These are phyloP conservation scores for Spinacia oleracea DNA, from an alignment of 179 eudicot species.

Conservation along the genomic window DNA sequence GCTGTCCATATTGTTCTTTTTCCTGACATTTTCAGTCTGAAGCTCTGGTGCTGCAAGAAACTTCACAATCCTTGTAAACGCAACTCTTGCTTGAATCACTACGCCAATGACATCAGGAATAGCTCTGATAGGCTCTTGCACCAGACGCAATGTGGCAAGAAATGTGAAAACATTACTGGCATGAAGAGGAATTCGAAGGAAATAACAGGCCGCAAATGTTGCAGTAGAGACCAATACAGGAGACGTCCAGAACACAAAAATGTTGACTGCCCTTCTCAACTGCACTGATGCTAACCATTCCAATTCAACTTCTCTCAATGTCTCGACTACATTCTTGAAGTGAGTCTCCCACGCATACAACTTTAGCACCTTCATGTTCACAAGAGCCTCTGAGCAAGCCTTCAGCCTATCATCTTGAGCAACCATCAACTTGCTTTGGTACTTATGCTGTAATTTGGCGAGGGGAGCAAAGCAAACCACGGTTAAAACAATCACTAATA, in stretches of 20 bases:
- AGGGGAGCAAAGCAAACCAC: constrained; percentile 37
- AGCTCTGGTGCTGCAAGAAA: constrained; percentile 79
- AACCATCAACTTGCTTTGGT: constrained; percentile 63
- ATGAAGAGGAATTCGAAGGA: constrained; percentile 54
- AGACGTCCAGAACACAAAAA: constrained; percentile 64
- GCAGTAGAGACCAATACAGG: constrained; percentile 74
- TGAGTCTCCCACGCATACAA: constrained; percentile 82
- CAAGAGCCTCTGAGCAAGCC: constrained; percentile 62
- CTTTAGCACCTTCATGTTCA: constrained; percentile 83
- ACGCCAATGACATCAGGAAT: constrained; percentile 75
- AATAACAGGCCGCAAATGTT: constrained; percentile 76
- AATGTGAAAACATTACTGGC: constrained; percentile 86
- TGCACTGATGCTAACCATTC: constrained; percentile 60
- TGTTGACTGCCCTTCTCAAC: constrained; percentile 46
- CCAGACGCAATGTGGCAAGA: constrained; percentile 73
- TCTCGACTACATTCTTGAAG: constrained; percentile 51
- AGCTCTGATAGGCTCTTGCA: constrained; percentile 68
- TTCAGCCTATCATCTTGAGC: constrained; percentile 74
- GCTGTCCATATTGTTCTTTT: constrained; percentile 16
- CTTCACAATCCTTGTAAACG: constrained; percentile 57
- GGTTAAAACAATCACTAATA: constrained; percentile 35
- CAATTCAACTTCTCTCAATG: constrained; percentile 46
- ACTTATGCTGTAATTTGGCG: constrained; percentile 68
- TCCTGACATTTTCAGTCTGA: constrained; percentile 41
- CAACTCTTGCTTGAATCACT: constrained; percentile 72